Conservation (phyloP, 257 asterid genomes). For the Avicennia marina region DNA sequence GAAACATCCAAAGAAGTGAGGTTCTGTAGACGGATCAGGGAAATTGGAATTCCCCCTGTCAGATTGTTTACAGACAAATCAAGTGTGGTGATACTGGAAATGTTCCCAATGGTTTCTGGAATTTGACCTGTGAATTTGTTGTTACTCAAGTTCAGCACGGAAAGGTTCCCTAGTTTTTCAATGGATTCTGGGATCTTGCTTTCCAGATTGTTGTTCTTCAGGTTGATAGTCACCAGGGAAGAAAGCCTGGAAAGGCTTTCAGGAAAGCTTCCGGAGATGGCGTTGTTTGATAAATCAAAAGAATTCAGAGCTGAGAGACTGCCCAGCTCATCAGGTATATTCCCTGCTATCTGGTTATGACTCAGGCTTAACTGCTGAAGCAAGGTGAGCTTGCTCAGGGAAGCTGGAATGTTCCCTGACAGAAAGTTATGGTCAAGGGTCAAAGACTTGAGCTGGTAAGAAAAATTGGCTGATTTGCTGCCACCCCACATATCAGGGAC, state of each 20-base stretch:
- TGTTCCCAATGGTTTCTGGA: slow-evolving; percentile 51
- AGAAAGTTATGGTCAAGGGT: slow-evolving; percentile 53
- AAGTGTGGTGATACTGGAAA: slow-evolving; percentile 41
- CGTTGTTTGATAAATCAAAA: slow-evolving; percentile 51
- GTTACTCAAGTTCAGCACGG: slow-evolving; percentile 40
- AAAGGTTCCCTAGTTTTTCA: slow-evolving; percentile 34
- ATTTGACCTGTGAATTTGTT: slow-evolving; percentile 49
- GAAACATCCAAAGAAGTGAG: slow-evolving; percentile 67
- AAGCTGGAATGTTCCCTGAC: slow-evolving; percentile 56
- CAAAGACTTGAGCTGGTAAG: slow-evolving; percentile 42
- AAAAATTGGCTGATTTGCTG: neutral
- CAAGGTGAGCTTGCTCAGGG: slow-evolving; percentile 41
- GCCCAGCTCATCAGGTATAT: slow-evolving; percentile 41
- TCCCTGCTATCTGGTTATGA: slow-evolving; percentile 46
- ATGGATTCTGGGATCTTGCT: slow-evolving; percentile 42
- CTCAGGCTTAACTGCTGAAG: slow-evolving; percentile 47
- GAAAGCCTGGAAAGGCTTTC: slow-evolving; percentile 33
- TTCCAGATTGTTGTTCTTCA: slow-evolving; percentile 40
- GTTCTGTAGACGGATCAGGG: slow-evolving; percentile 36
- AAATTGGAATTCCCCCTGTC: slow-evolving; percentile 63
- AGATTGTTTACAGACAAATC: slow-evolving; percentile 67
- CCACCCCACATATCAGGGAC: slow-evolving; percentile 58
- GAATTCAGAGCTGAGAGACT: slow-evolving; percentile 28
- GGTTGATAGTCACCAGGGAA: slow-evolving; percentile 32
- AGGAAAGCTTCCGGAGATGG: slow-evolving; percentile 43